Evolutionary conservation across 2,329 filamentous ascomycete genomes (phyloP).

Genomic region (Ilyonectria mors-panacis): DNA sequence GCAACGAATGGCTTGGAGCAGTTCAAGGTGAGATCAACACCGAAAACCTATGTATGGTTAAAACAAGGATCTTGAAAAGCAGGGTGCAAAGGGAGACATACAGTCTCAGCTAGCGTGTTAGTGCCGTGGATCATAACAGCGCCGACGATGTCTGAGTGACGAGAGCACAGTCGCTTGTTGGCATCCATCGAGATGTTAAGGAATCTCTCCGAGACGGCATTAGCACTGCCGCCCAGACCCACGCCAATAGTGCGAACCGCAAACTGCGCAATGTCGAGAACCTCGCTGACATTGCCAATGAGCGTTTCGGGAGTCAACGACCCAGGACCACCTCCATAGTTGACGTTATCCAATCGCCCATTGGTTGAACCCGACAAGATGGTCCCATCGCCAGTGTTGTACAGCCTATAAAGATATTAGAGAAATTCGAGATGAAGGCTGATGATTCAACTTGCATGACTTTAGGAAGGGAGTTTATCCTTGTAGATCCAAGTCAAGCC

Average conservation of each 20-base stretch:
- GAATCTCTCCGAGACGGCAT: constrained; percentile 5
- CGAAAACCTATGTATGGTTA: neutral
- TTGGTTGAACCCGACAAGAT: constrained; percentile 9
- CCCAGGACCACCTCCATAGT: constrained; percentile 12
- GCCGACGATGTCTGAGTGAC: constrained; percentile 12
- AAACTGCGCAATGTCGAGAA: constrained; percentile 15
- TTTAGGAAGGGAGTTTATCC: neutral
- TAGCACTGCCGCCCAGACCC: constrained; percentile 6
- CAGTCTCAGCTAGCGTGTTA: constrained; percentile 13
- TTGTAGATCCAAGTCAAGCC: constrained; percentile 15
- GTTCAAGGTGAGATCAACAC: constrained; percentile 14
- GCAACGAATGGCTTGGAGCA: constrained; percentile 15
- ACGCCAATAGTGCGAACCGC: constrained; percentile 14
- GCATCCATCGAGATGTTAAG: constrained; percentile 13
- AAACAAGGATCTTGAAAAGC: too few relatives aligned
- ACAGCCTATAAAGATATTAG: neutral
- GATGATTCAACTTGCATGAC: constrained; percentile 8
- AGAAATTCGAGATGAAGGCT: neutral
- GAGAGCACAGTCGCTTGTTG: constrained; percentile 9
- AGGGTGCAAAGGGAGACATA: too few relatives aligned
- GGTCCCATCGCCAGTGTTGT: constrained; percentile 12
- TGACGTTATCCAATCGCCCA: constrained; percentile 13
- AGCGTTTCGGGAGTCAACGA: constrained; percentile 14
- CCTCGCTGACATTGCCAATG: constrained; percentile 17
- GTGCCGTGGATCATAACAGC: constrained; percentile 17